Conservation (phyloP, 352 stramenopile genomes). For the Phytophthora syringae region DNA sequence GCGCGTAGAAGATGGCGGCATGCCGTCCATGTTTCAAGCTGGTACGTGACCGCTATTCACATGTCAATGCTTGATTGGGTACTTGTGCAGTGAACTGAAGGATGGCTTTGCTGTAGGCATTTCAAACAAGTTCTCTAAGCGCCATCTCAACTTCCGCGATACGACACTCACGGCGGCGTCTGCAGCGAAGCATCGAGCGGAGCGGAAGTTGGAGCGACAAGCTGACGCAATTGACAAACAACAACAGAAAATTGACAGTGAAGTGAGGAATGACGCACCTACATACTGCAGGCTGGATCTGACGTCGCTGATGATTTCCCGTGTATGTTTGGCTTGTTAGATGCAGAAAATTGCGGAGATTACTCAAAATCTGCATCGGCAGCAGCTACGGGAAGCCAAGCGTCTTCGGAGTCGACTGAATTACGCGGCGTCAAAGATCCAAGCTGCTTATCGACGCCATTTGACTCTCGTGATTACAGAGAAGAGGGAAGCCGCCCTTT, state of each 20-base stretch:
- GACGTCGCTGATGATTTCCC: not conserved
- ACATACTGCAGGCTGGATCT: not conserved
- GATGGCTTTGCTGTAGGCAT: constrained; percentile 47
- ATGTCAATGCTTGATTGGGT: not conserved
- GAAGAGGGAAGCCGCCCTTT: constrained; percentile 37
- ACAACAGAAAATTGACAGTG: constrained; percentile 77
- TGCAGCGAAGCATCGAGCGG: constrained; percentile 65
- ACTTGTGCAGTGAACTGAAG: not conserved
- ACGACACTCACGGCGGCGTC: constrained; percentile 77
- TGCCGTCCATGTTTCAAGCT: constrained; percentile 48
- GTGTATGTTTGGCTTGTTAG: constrained; percentile 27
- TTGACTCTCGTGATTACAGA: constrained; percentile 10
- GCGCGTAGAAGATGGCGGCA: constrained; percentile 41
- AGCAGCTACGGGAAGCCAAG: constrained; percentile 74
- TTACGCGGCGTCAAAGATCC: constrained; percentile 58
- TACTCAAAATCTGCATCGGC: constrained; percentile 65
- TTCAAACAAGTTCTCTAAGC: constrained; percentile 86
- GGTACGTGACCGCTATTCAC: constrained; percentile 18
- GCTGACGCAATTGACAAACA: constrained; percentile 78
- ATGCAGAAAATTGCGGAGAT: constrained; percentile 84
- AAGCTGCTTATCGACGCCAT: constrained; percentile 48
- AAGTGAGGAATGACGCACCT: constrained; percentile 40
- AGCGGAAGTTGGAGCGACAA: constrained; percentile 70
- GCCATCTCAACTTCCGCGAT: constrained; percentile 78
- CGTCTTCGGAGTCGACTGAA: constrained; percentile 59